Percentiles rank a stretch among this genome's conserved stretches.
Evolutionary conservation across 768 basidiomycete species (phyloP).

Genomic region (Russula earlei): DNA sequence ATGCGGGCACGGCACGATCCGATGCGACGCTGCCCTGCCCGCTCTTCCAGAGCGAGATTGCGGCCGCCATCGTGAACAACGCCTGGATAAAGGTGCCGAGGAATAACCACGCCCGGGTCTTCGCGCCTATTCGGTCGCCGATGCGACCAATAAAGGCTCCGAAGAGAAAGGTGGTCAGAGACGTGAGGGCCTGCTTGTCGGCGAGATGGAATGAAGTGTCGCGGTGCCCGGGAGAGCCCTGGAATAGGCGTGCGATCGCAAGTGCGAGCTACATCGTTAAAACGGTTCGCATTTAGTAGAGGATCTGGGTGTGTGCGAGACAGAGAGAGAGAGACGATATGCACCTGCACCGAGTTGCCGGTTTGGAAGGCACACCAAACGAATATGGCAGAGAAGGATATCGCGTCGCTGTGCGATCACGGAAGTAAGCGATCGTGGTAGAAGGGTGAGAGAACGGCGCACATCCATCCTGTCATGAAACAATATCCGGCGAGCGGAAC

Average conservation of each 20-base stretch:
- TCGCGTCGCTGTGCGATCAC: conserved; percentile 41
- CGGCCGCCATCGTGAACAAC: conserved; percentile 63
- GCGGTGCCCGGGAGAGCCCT: conserved; percentile 34
- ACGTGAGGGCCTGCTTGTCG: conserved; percentile 77
- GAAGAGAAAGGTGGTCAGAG: conserved; percentile 64
- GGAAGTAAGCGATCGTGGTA: neutral
- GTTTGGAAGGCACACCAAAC: conserved; percentile 86
- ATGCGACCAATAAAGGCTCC: conserved; percentile 74
- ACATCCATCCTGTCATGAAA: conserved; percentile 79
- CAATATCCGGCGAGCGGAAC: conserved; percentile 55
- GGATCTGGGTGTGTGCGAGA: neutral
- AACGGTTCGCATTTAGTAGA: neutral
- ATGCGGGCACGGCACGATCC: conserved; percentile 52
- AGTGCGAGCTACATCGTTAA: conserved; percentile 51
- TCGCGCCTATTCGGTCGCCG: conserved; percentile 73
- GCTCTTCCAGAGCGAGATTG: conserved; percentile 64
- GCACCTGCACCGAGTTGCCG: conserved; percentile 62
- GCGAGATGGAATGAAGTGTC: conserved; percentile 63
- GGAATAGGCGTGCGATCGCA: conserved; percentile 75
- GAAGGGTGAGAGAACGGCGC: conserved; percentile 23
- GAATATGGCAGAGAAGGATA: conserved; percentile 71
- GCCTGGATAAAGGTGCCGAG: conserved; percentile 65
- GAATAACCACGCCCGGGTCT: conserved; percentile 67
- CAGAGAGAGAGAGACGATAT: conserved; percentile 4
- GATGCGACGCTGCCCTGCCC: conserved; percentile 45